Percentiles rank a stretch among this genome's conserved stretches.
Conservation (phyloP, 2,329 filamentous ascomycete genomes). For the Monilinia aucupariae region DNA sequence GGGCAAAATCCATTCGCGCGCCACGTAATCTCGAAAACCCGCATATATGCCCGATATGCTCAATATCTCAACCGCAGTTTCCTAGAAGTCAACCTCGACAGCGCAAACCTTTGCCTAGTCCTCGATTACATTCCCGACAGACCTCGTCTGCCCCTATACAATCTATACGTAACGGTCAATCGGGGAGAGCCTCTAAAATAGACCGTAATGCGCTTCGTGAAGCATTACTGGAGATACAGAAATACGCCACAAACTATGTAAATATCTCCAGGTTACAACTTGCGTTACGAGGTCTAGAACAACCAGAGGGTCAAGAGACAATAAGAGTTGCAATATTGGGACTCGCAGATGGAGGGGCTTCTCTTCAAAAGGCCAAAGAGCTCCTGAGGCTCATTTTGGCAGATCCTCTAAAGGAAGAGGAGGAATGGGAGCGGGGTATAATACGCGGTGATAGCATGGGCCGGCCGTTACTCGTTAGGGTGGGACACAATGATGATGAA, state of each 20-base stretch:
- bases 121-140: conserved; percentile 19
- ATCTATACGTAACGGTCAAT: neutral
- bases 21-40: conserved; percentile 15
- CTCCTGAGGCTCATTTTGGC: conserved; percentile 65
- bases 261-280: conserved; percentile 68
- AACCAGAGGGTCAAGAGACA: conserved; percentile 51
- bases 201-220: conserved; percentile 27
- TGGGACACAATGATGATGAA: conserved; percentile 37
- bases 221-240: conserved; percentile 54
- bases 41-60: conserved; percentile 31
- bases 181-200: neutral
- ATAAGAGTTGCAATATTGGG: conserved; percentile 55
- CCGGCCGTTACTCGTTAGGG: conserved; percentile 59
- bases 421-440: conserved; percentile 62
- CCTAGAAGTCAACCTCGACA: conserved; percentile 12
- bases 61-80: conserved; percentile 17
- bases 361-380: conserved; percentile 50
- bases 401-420: conserved; percentile 59
- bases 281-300: conserved; percentile 59
- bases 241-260: conserved; percentile 54
- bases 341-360: conserved; percentile 36
- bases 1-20: conserved; percentile 16
- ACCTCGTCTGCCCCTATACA: conserved; percentile 12
- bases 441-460: conserved; percentile 39
- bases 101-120: conserved; percentile 14